Conservation (phyloP, 768 basidiomycete genomes). For the Jaapia argillacea region DNA sequence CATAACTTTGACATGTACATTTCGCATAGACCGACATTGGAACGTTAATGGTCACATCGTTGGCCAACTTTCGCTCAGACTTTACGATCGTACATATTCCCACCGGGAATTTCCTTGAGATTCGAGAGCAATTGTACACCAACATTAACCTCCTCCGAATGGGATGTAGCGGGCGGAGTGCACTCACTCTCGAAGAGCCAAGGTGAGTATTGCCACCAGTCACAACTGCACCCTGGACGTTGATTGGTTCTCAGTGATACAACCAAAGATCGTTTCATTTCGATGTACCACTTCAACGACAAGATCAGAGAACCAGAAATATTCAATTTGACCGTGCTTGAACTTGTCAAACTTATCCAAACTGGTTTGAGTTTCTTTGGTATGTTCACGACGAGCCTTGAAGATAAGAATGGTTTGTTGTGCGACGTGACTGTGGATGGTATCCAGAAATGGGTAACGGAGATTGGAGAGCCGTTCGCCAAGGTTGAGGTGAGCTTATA, state of each 20-base stretch:
- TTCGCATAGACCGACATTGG: constrained; percentile 48
- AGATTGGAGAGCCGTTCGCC: constrained; percentile 52
- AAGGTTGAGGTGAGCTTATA: constrained; percentile 43
- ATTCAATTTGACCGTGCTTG: constrained; percentile 62
- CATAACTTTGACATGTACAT: constrained; percentile 2
- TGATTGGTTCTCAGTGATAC: constrained; percentile 40
- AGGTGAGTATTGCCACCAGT: constrained; percentile 28
- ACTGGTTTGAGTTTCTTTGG: constrained; percentile 64
- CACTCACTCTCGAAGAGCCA: constrained; percentile 69
- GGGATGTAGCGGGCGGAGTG: constrained; percentile 73
- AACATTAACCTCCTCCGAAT: constrained; percentile 81
- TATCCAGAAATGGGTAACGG: constrained; percentile 55
- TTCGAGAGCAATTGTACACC: constrained; percentile 59
- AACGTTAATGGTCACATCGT: constrained; percentile 69
- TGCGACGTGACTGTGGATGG: constrained; percentile 73
- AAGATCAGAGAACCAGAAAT: constrained; percentile 18
- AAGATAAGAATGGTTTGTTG: constrained; percentile 50
- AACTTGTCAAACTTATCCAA: constrained; percentile 69
- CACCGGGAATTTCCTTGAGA: constrained; percentile 51
- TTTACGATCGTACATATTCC: constrained; percentile 79
- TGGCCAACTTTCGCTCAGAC: constrained; percentile 83
- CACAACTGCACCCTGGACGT: not conserved
- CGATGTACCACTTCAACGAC: constrained; percentile 54
- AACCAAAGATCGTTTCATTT: constrained; percentile 72
- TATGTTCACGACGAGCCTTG: constrained; percentile 33